phyloP scores from a whole-genome alignment of 2,329 filamentous ascomycete genomes.

The Dactylella cylindrospora region DNA sequence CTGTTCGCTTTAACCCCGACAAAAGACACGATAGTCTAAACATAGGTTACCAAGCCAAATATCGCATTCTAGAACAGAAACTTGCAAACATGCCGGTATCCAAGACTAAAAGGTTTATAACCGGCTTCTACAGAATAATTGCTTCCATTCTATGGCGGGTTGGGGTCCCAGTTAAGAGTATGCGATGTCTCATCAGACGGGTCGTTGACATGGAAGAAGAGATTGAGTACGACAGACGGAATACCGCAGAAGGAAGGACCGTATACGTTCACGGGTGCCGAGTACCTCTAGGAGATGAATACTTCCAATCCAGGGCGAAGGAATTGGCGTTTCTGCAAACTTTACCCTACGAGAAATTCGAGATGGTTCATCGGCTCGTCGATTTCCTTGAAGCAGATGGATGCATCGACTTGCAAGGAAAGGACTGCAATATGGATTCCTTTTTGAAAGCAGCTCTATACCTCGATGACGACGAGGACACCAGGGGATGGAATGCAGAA shows the following conservation, averaged over 20 bases:
- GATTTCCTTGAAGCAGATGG: neutral
- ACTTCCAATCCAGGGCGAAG: neutral
- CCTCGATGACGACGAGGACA: neutral
- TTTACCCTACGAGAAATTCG: neutral
- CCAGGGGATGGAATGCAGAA: neutral
- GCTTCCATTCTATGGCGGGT: neutral
- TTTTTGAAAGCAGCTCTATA: conserved; percentile 1
- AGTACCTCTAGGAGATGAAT: neutral
- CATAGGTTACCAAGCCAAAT: no score
- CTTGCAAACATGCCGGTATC: no score
- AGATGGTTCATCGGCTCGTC: neutral
- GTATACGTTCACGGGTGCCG: neutral
- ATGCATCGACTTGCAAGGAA: neutral
- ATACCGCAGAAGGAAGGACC: no score
- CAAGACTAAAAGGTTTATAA: neutral
- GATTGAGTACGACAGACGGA: neutral
- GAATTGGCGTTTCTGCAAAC: neutral
- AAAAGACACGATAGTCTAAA: no score
- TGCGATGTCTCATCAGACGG: neutral
- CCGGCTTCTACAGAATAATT: neutral
- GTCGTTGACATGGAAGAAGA: neutral
- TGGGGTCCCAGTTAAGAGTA: neutral
- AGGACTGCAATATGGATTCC: neutral
- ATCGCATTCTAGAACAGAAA: no score
- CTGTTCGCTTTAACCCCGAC: no score